Evolutionary conservation across 169 alveolate genomes (phyloP).

Genomic region (Plasmodium cynomolgi): DNA sequence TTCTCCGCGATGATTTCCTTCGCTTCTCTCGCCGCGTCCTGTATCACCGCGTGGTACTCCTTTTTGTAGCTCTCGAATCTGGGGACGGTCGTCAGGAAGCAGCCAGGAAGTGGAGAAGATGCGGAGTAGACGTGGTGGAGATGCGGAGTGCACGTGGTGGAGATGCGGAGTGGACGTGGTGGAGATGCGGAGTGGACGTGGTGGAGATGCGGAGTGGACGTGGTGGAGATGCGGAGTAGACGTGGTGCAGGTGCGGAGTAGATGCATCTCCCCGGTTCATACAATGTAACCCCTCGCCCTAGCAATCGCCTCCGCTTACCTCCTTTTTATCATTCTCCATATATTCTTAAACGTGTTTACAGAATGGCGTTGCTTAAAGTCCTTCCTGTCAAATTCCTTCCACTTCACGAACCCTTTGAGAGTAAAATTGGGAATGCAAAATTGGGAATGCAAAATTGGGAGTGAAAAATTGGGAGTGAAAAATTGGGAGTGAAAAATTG

Average conservation of each 20-base stretch:
- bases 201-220: not conserved
- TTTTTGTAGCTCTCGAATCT: conserved; percentile 8
- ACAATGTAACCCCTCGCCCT: not conserved
- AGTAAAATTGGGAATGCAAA: not conserved
- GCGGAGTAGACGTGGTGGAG: not conserved
- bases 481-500: too few relatives aligned
- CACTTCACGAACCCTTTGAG: conserved; percentile 37
- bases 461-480: not conserved
- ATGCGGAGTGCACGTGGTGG: not conserved
- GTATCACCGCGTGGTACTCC: not conserved
- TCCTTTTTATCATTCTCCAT: conserved; percentile 55
- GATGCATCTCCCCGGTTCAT: not conserved
- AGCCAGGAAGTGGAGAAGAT: not conserved
- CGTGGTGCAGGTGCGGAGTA: not conserved
- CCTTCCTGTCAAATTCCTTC: conserved; percentile 47
- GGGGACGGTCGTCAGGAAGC: not conserved
- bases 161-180: not conserved
- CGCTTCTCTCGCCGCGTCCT: conserved; percentile 12
- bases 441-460: not conserved
- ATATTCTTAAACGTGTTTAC: conserved; percentile 44
- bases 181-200: not conserved
- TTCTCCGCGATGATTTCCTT: conserved; percentile 6
- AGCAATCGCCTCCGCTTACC: conserved; percentile 1
- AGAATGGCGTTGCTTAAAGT: conserved; percentile 2
- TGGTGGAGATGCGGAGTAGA: not conserved